Evolutionary conservation across 2,329 filamentous ascomycete genomes (phyloP).

Genomic region (Venturiaceae sp.): DNA sequence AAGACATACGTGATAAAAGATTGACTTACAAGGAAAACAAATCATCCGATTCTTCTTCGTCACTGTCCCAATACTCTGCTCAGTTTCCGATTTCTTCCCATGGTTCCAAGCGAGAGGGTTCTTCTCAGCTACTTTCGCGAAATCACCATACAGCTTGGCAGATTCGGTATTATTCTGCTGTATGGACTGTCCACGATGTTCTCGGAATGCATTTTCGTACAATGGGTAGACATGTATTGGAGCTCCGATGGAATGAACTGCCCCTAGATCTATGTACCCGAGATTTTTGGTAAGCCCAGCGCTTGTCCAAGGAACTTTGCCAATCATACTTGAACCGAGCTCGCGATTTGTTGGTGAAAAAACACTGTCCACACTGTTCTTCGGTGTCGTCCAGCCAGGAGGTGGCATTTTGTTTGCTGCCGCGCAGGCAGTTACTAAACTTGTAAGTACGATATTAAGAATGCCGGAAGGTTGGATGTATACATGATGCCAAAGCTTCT

Average conservation of each 20-base stretch:
- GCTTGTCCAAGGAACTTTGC: slow-evolving; percentile 2
- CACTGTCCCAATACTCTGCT: slow-evolving; percentile 44
- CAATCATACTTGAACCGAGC: slow-evolving; percentile 7
- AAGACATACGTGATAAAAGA: background rate
- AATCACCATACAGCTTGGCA: slow-evolving; percentile 49
- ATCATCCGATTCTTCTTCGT: slow-evolving; percentile 55
- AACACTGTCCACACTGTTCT: slow-evolving; percentile 35
- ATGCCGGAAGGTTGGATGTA: slow-evolving; percentile 10
- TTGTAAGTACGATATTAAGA: slow-evolving; percentile 9
- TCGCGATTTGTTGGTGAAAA: slow-evolving; percentile 38
- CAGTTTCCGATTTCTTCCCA: slow-evolving; percentile 33
- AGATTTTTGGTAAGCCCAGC: background rate
- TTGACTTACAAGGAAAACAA: slow-evolving; percentile 54
- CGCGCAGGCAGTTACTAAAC: slow-evolving; percentile 41
- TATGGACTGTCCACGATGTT: slow-evolving; percentile 43
- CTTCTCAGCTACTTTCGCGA: slow-evolving; percentile 45
- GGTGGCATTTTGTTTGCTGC: slow-evolving; percentile 45
- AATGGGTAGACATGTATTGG: slow-evolving; percentile 60
- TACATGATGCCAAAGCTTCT: slow-evolving; percentile 53
- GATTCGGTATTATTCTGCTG: slow-evolving; percentile 50
- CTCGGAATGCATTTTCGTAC: slow-evolving; percentile 55
- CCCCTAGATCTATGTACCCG: slow-evolving; percentile 38
- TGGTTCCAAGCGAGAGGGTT: slow-evolving; percentile 50
- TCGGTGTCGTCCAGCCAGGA: slow-evolving; percentile 46
- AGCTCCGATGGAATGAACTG: slow-evolving; percentile 47